A percentile compares a stretch with the other conserved stretches of the same genome.
Evolutionary conservation across 257 asterid species (phyloP).

Genomic region (Solanum microdontum): DNA sequence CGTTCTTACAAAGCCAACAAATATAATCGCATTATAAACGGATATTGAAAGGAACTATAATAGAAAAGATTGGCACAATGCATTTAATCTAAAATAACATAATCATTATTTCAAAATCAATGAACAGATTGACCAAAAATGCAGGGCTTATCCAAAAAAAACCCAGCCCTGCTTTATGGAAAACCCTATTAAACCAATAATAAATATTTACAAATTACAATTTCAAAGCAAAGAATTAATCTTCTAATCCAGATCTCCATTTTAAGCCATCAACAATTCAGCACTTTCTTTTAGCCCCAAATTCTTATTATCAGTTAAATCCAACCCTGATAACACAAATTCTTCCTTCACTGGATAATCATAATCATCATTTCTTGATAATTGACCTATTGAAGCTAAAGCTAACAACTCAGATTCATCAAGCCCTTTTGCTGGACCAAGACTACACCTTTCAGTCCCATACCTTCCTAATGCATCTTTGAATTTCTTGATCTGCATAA

Average conservation of each 20-base stretch:
- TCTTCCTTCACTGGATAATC: conserved; percentile 10
- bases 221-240: neutral
- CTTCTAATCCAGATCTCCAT: neutral
- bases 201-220: conserved; percentile 28
- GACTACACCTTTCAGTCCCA: conserved; percentile 43
- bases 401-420: conserved; percentile 70
- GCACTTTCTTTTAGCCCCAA: conserved; percentile 19
- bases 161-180: conserved; percentile 32
- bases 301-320: conserved; percentile 10
- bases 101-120: neutral
- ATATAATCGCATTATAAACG: neutral
- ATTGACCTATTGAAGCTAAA: conserved; percentile 44
- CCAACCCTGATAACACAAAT: conserved; percentile 16
- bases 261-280: conserved; percentile 41
- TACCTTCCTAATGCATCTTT: conserved; percentile 75
- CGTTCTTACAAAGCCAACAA: neutral
- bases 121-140: conserved; percentile 10
- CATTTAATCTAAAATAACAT: neutral
- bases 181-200: neutral
- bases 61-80: neutral
- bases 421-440: conserved; percentile 66
- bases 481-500: conserved; percentile 75
- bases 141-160: conserved; percentile 39
- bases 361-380: conserved; percentile 18
- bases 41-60: neutral